Conservation (phyloP, 306 rosid genomes). For the Purshia tridentata region DNA sequence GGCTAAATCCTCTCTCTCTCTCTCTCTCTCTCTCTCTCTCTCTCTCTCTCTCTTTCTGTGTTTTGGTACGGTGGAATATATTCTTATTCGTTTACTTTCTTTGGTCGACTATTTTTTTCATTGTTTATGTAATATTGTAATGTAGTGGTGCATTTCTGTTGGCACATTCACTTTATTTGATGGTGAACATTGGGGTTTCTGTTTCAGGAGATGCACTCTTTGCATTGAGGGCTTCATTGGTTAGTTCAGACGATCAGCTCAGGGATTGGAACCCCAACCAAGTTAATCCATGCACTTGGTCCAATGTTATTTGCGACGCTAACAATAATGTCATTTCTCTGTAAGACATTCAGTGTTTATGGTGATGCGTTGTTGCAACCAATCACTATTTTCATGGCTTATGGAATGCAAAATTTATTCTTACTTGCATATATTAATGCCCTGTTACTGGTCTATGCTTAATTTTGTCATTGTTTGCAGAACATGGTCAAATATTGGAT, state of each 20-base stretch:
- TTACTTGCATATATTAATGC: conserved; percentile 1
- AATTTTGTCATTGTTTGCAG: conserved; percentile 47
- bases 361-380: not conserved
- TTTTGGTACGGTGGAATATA: not conserved
- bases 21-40: not conserved
- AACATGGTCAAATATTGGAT: conserved; percentile 77
- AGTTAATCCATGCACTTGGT: conserved; percentile 98
- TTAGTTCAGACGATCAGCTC: conserved; percentile 68
- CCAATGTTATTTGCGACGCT: conserved; percentile 62
- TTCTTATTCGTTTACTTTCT: not conserved
- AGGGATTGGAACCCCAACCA: conserved; percentile 80
- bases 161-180: conserved; percentile 16
- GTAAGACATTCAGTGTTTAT: conserved; percentile 52
- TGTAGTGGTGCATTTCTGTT: conserved; percentile 12
- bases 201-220: conserved; percentile 78
- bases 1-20: too few species aligned
- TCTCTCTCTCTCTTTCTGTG: not conserved
- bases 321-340: conserved; percentile 53
- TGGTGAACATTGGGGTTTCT: conserved; percentile 26
- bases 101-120: conserved; percentile 11
- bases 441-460: conserved; percentile 25
- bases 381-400: not conserved
- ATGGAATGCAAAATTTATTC: conserved; percentile 12
- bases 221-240: conserved; percentile 58
- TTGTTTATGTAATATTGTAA: conserved; percentile 14